Base-by-base conservation (phyloP, 345 rosid species). In the Eucalyptus coolabah region DNA sequence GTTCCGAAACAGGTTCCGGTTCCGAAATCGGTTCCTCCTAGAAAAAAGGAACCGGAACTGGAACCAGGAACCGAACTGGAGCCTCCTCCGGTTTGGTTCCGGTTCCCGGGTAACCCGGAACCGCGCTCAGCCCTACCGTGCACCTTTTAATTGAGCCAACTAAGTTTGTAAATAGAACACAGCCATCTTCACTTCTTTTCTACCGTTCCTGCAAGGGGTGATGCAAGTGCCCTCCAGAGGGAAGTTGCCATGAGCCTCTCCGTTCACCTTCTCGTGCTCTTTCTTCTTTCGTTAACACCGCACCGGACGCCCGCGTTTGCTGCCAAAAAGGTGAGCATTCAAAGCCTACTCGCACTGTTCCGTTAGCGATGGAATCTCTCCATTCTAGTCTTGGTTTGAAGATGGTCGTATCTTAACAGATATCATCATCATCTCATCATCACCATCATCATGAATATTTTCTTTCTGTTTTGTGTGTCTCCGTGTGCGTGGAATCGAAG, bases 241-340 rank as follows among this genome's bases (percentile, higher is more conserved):
- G 83, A 21, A 37, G 47, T 77, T 40, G 83, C 83, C 83, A 77
- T 77, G 83, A 77, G 47, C 83, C 28, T 77, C 47, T 77, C 16
- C 47, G 83, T 77, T 77, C 47, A 21, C 16, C 83, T 77, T 77
- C 83, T 77, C 9, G 12, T 67, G 86, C 89, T 51, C 90, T 87
- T 89, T n/a, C 67, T 93, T 87, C 89, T 93, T 86, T 86, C 92
- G 69, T 37, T 88, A 21, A 89, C 88, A 67, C 40, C 88, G 19
- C 32, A 89, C 30, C 93, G 21, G 4, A 91, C 85, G 87, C 93
- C 91, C 89, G 89, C 91, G 69, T 86, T 88, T 88, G 96, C 96
- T 83, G 89, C 93, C 90, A 90, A 92, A 93, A 88, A 91, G 94
- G 97, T 93, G 42, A 91, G 91, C 91, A 88, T 86, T 92, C 87